phyloP scores from a whole-genome alignment of 208 protist species.

The Porcisia deanei region DNA sequence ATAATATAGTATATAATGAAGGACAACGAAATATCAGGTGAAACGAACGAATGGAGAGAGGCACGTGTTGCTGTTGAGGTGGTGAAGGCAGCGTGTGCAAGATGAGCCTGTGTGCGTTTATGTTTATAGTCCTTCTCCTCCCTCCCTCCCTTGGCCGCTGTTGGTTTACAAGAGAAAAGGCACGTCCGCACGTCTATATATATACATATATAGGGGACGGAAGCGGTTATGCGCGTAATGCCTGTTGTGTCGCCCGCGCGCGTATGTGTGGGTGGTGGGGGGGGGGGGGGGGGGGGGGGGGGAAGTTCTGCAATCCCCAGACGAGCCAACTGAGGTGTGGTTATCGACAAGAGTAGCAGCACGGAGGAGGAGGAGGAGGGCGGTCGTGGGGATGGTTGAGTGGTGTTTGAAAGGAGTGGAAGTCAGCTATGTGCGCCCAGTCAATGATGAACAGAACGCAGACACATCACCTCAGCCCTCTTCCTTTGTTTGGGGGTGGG shows the following conservation, averaged over 20 bases:
- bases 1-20: no score
- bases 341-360: background rate
- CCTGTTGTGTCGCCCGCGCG: background rate
- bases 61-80: no score
- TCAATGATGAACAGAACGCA: background rate
- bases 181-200: no score
- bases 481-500: no score
- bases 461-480: background rate
- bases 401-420: background rate
- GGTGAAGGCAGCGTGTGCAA: no score
- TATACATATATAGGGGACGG: background rate
- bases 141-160: no score
- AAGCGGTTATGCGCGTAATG: background rate
- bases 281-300: background rate
- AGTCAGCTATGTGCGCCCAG: background rate
- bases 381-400: background rate
- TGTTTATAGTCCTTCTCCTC: no score
- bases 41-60: no score
- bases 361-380: no score
- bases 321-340: slow-evolving; percentile 2
- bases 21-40: no score
- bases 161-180: no score
- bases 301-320: background rate
- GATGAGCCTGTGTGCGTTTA: no score
- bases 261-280: background rate